Evolutionary conservation across 2,329 filamentous ascomycete species (phyloP).

Genomic region (Fusarium anguioides): DNA sequence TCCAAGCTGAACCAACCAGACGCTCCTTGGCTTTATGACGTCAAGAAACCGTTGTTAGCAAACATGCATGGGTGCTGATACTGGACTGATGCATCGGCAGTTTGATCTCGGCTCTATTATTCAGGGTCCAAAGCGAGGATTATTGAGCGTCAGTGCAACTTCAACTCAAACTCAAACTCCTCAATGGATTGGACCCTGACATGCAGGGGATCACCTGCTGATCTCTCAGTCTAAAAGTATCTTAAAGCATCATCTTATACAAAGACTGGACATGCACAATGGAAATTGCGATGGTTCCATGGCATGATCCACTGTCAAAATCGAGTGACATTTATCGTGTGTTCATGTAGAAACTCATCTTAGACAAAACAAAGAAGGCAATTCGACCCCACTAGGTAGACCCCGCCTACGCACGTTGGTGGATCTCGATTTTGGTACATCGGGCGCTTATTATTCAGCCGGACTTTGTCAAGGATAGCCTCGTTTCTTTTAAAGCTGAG

Average conservation of each 20-base stretch:
- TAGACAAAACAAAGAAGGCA: slow-evolving; percentile 28
- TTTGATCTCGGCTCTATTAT: slow-evolving; percentile 19
- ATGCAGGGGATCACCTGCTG: slow-evolving; percentile 24
- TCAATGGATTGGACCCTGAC: slow-evolving; percentile 39
- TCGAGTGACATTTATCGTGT: slow-evolving; percentile 15
- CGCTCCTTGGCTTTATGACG: slow-evolving; percentile 35
- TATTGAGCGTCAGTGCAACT: slow-evolving; percentile 10
- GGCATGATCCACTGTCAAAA: slow-evolving; percentile 37
- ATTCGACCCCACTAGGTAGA: slow-evolving; percentile 20
- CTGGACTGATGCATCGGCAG: slow-evolving; percentile 29
- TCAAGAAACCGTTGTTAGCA: slow-evolving; percentile 23
- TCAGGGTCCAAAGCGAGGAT: slow-evolving; percentile 20
- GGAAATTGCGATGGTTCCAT: slow-evolving; percentile 23
- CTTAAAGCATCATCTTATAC: slow-evolving; percentile 18
- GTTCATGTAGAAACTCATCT: slow-evolving; percentile 7
- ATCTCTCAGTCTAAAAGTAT: slow-evolving; percentile 8
- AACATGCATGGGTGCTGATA: slow-evolving; percentile 23
- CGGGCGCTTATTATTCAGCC: slow-evolving; percentile 23
- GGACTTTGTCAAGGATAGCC: slow-evolving; percentile 44
- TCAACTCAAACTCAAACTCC: slow-evolving; percentile 17
- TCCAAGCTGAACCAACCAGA: slow-evolving; percentile 30
- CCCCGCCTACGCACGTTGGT: slow-evolving; percentile 30
- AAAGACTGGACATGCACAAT: slow-evolving; percentile 16
- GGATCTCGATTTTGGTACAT: slow-evolving; percentile 28
- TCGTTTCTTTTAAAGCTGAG: slow-evolving; percentile 42